Evolutionary conservation across 1,139 yeast species (phyloP).

Genomic region (Hyphopichia buzzinii): DNA sequence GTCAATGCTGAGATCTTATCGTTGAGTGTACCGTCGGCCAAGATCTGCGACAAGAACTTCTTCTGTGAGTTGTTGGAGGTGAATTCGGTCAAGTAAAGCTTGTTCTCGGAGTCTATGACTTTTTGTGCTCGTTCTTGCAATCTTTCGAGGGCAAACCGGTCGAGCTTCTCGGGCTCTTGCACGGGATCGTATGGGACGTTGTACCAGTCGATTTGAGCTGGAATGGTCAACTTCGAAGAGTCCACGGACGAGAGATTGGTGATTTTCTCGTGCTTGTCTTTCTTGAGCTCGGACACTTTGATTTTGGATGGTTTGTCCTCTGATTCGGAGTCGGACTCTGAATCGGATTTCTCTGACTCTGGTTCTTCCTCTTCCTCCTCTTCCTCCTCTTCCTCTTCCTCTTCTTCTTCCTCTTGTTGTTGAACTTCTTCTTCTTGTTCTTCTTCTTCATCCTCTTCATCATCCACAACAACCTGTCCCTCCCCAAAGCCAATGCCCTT

Average conservation of each 20-base stretch:
- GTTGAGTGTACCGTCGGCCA: constrained; percentile 88
- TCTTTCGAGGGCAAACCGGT: constrained; percentile 51
- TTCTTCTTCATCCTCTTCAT: constrained; percentile 28
- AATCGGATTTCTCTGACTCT: constrained; percentile 3
- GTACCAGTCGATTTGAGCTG: constrained; percentile 77
- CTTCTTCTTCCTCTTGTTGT: constrained; percentile 5
- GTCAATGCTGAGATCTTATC: constrained; percentile 97
- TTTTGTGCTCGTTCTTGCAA: constrained; percentile 66
- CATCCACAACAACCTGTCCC: constrained; percentile 29
- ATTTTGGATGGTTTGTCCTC: constrained; percentile 12
- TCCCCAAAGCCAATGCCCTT: constrained; percentile 62
- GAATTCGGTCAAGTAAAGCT: constrained; percentile 70
- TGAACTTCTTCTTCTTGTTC: constrained; percentile 17
- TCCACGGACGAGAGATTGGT: constrained; percentile 54
- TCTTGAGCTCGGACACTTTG: constrained; percentile 9
- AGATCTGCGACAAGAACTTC: constrained; percentile 84
- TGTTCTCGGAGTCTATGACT: constrained; percentile 69
- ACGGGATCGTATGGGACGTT: constrained; percentile 39
- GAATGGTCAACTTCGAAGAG: constrained; percentile 56
- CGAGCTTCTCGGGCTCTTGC: constrained; percentile 42
- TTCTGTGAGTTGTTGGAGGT: constrained; percentile 80
- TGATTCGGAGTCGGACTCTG: constrained; percentile 14
- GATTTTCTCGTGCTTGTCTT: constrained; percentile 38
- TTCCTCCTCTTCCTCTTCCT: constrained; percentile 1
- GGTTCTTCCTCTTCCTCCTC: constrained; percentile 18